Percentiles rank a stretch among this genome's conserved stretches.
These are phyloP conservation scores for Pichia eremophila DNA, from an alignment of 805 yeast genomes.

Conservation along the genomic window DNA sequence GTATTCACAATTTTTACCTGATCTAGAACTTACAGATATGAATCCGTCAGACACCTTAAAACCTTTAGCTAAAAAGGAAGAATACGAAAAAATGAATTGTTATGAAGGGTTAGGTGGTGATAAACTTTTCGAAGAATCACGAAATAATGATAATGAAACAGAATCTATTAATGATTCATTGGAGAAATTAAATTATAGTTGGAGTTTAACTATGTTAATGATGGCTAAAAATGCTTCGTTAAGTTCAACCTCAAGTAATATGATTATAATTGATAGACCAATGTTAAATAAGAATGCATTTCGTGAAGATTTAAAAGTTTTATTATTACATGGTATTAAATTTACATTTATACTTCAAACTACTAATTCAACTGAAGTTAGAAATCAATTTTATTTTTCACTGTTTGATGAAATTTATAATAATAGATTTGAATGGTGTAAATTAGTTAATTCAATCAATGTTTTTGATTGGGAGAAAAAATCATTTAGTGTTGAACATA, in stretches of 20 bases:
- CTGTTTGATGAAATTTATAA: conserved; percentile 4
- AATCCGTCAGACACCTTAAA: background rate
- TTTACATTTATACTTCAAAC: background rate
- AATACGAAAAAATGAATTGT: background rate
- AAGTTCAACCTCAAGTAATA: background rate
- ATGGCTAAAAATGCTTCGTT: background rate
- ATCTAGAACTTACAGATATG: background rate
- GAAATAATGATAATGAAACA: background rate
- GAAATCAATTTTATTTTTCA: background rate
- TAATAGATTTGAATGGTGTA: conserved; percentile 1
- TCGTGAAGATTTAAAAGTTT: background rate
- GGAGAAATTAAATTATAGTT: background rate
- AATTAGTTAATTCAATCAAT: background rate
- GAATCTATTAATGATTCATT: background rate
- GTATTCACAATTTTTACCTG: conserved; percentile 1
- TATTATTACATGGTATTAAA: background rate
- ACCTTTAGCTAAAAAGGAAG: background rate
- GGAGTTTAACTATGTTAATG: background rate
- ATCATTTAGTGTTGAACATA: background rate
- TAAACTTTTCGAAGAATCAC: no score
- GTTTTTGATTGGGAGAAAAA: background rate
- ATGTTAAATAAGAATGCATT: background rate
- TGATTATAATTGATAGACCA: conserved; percentile 1
- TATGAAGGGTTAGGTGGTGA: background rate
- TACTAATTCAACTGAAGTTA: background rate